Evolutionary conservation across 2,329 filamentous ascomycete genomes (phyloP), one percentile per base, ranked within the genome.

Genomic region (Trichophyton equinum): DNA sequence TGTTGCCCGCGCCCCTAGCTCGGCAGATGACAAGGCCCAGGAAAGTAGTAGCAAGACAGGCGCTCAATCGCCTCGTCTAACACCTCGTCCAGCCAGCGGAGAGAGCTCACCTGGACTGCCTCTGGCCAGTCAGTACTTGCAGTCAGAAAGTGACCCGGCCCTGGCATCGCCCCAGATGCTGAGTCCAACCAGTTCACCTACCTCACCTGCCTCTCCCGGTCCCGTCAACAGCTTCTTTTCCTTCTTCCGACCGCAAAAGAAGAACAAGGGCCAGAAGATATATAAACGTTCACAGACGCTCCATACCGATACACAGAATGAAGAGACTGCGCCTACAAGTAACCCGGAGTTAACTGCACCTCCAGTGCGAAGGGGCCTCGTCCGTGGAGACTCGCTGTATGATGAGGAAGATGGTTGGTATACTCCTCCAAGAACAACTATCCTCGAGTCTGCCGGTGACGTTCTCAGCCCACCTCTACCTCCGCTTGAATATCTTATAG

Each of bases 381-480:
- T 78, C 3, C 73, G 79, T 60, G 80, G 80, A 6, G 77, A 81
- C 62, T 81, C 80, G 3, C 66, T 78, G 3, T 70, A 78, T 42
- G 57, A 59, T 18, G 75, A 79, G 55, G 77, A 81, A 46, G 73
- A 76, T 53, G 71, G 71, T 40, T 72, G 87, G 60, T 78, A 82
- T 59, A 86, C 89, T 6, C 94, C 94, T 3, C 94, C 94, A 0
- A 87, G 84, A 67, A 97, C 94, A 0, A 95, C 89, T 0, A 88
- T 99, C 64, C 95, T 99, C 63, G 94, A 99, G 75, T 91, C 92
- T 3, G 94, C 94, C 0, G 89, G 91, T 9, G 92, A 99, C 72
- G 77, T 99, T 2, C 81, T 99, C 46, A 95, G 92, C 71, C 94
- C 94, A 4, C 92, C 91, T 56, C 76, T 97, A 38, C 92, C 94